Evolutionary conservation across 257 asterid species (phyloP).

Genomic region (Paraleonurus japonicus): DNA sequence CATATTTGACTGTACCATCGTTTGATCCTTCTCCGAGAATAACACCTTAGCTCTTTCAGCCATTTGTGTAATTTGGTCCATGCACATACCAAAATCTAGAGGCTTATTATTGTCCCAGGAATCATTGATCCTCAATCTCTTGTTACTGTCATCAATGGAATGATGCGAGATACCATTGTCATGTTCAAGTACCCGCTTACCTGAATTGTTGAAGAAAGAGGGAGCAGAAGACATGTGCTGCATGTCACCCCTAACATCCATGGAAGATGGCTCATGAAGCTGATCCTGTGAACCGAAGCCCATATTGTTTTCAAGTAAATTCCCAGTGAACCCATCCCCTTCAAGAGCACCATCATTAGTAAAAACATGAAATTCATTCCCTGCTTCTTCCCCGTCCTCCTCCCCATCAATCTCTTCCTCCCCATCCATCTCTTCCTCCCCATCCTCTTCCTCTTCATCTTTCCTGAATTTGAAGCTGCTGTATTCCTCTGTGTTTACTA

Average conservation of each 20-base stretch:
- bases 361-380: conserved; percentile 38
- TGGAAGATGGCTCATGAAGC: conserved; percentile 42
- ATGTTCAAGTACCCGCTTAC: conserved; percentile 68
- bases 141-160: conserved; percentile 41
- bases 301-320: conserved; percentile 57
- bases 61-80: conserved; percentile 59
- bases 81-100: conserved; percentile 50
- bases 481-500: conserved; percentile 32
- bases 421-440: conserved; percentile 32
- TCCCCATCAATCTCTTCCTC: conserved; percentile 39
- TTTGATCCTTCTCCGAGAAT: conserved; percentile 53
- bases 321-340: conserved; percentile 61
- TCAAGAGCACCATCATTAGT: conserved; percentile 40
- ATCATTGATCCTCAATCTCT: conserved; percentile 61
- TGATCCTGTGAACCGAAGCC: conserved; percentile 51
- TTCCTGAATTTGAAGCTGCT: conserved; percentile 21
- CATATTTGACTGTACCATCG: conserved; percentile 32
- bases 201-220: conserved; percentile 42
- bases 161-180: conserved; percentile 41
- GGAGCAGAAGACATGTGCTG: conserved; percentile 38
- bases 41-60: conserved; percentile 41
- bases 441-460: conserved; percentile 34
- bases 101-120: conserved; percentile 52
- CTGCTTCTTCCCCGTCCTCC: conserved; percentile 41
- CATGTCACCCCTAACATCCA: conserved; percentile 42